Conservation (phyloP, 306 rosid species). For the Delonix regia region DNA sequence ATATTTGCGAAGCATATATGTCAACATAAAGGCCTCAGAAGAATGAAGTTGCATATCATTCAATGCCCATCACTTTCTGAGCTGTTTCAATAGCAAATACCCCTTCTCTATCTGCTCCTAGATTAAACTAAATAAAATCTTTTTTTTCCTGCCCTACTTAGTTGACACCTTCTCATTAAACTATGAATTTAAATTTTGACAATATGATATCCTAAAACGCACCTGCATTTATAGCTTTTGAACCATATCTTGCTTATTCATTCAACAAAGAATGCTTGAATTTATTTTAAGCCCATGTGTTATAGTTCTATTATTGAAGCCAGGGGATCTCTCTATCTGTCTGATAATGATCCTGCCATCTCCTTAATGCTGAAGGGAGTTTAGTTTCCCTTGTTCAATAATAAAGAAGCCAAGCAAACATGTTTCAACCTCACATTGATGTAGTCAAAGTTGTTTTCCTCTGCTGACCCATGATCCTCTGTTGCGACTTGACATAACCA, state of each 20-base stretch:
- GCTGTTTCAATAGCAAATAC: not conserved
- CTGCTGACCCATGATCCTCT: too few relatives aligned
- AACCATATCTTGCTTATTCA: not conserved
- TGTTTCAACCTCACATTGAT: too few relatives aligned
- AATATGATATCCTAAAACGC: too few relatives aligned
- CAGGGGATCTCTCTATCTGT: conserved; percentile 3
- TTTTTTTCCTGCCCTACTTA: too few relatives aligned
- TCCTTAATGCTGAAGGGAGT: conserved; percentile 8
- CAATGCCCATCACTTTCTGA: not conserved
- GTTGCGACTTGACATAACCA: too few relatives aligned
- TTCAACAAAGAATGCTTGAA: not conserved
- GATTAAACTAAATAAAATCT: too few relatives aligned
- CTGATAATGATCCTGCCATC: conserved; percentile 19
- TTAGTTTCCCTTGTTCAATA: not conserved
- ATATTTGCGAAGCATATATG: not conserved
- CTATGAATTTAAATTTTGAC: too few relatives aligned
- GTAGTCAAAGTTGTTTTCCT: too few relatives aligned
- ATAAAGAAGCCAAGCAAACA: conserved; percentile 32
- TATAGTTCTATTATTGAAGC: not conserved
- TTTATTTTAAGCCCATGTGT: not conserved
- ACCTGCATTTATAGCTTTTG: too few relatives aligned
- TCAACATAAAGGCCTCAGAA: too few relatives aligned
- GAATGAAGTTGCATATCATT: not conserved
- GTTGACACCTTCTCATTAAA: too few relatives aligned
- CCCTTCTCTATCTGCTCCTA: too few relatives aligned